phyloP scores from a whole-genome alignment of 1,284 basidiomycete species.

The Leccinum subrobustum region DNA sequence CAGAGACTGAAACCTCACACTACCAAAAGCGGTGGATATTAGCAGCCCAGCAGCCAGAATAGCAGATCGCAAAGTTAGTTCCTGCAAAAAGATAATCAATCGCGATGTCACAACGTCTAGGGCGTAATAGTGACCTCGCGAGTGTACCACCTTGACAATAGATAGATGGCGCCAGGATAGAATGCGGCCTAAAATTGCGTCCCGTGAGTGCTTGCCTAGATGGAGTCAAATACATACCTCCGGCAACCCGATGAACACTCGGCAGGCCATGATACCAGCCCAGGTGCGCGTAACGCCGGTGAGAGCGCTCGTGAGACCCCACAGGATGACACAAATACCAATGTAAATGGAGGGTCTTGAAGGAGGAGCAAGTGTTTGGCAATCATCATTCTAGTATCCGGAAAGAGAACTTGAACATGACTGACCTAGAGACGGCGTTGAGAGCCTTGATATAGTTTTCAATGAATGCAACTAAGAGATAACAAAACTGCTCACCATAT shows the following conservation, averaged over 20 bases:
- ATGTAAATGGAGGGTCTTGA: slow-evolving; percentile 42
- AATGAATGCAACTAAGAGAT: slow-evolving; percentile 50
- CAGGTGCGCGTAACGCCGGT: slow-evolving; percentile 60
- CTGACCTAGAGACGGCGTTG: neutral
- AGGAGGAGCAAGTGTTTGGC: neutral
- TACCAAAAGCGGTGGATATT: neutral
- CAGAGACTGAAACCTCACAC: neutral
- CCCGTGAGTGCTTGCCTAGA: neutral
- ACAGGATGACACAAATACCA: slow-evolving; percentile 42
- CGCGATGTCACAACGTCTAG: neutral
- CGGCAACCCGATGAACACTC: slow-evolving; percentile 21
- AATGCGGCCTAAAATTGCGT: slow-evolving; percentile 48
- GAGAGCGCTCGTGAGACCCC: slow-evolving; percentile 62
- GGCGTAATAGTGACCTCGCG: slow-evolving; percentile 42
- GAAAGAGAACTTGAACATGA: neutral
- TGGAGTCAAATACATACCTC: slow-evolving; percentile 39
- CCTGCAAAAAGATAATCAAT: neutral
- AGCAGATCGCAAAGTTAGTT: neutral
- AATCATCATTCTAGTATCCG: neutral
- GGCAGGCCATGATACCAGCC: slow-evolving; percentile 36
- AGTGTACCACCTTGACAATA: slow-evolving; percentile 46
- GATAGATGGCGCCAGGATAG: neutral
- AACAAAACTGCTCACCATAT: slow-evolving; percentile 24
- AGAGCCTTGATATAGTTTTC: slow-evolving; percentile 36
- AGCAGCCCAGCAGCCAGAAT: neutral